A percentile compares a stretch with the other conserved stretches of the same genome.
These are phyloP conservation scores for Typha latifolia DNA, from an alignment of 176 grass and related monocot genomes.

Conservation along the genomic window DNA sequence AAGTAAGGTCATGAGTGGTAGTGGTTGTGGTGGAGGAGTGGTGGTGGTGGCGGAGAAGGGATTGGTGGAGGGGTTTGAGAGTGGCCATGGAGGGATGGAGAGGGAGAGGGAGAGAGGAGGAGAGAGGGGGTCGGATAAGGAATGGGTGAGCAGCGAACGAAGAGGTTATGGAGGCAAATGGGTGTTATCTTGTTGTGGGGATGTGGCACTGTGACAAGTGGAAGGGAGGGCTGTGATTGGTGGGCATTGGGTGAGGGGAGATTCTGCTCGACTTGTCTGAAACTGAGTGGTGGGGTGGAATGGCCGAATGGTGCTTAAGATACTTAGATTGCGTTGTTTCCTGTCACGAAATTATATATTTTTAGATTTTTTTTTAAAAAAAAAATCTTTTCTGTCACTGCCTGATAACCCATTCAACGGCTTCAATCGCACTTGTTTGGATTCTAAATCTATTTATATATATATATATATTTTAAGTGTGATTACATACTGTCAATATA, in stretches of 20 bases:
- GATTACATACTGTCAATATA: too few species aligned
- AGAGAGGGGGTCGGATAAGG: not conserved
- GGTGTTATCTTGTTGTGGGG: slow-evolving; percentile 25
- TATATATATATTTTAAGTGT: too few species aligned
- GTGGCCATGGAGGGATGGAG: slow-evolving; percentile 36
- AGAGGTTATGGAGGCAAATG: slow-evolving; percentile 11
- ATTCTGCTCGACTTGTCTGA: too few species aligned
- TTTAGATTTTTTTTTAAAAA: too few species aligned
- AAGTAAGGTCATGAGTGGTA: slow-evolving; percentile 33
- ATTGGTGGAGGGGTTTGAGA: slow-evolving; percentile 50
- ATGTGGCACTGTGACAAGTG: slow-evolving; percentile 21
- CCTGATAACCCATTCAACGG: too few species aligned
- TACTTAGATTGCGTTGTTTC: too few species aligned
- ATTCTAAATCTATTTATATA: too few species aligned
- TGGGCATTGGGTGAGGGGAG: slow-evolving; percentile 62
- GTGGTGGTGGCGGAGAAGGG: slow-evolving; percentile 22
- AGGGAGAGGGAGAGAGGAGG: not conserved
- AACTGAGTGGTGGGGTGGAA: too few species aligned
- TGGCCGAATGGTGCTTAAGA: too few species aligned
- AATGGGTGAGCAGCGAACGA: not conserved
- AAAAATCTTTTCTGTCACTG: too few species aligned
- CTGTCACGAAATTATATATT: too few species aligned
- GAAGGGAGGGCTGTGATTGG: slow-evolving; percentile 66
- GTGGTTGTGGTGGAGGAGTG: not conserved
- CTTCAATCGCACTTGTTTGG: too few species aligned